These are phyloP conservation scores for Diversispora epigaea DNA, from an alignment of 192 early-diverging fungal genomes.

Conservation along the genomic window DNA sequence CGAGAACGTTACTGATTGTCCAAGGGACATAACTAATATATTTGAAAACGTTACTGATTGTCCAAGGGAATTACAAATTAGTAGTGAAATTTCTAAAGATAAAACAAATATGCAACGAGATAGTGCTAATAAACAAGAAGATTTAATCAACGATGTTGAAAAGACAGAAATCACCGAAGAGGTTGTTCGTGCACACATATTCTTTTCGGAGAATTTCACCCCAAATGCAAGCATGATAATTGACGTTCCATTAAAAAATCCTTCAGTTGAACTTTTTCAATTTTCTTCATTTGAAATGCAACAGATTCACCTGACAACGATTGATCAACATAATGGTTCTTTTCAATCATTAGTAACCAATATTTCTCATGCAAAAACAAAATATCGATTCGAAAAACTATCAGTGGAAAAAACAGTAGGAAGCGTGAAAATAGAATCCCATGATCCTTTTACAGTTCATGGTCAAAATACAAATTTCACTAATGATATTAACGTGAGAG, in stretches of 20 bases:
- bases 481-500: background rate
- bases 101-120: too few relatives aligned
- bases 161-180: background rate
- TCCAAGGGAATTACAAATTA: too few relatives aligned
- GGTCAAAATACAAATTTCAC: conserved; percentile 26
- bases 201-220: background rate
- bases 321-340: conserved; percentile 2
- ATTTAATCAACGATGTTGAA: too few relatives aligned
- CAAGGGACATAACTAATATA: too few relatives aligned
- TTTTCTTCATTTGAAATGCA: conserved; percentile 23
- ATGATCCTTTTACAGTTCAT: background rate
- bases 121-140: too few relatives aligned
- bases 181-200: background rate
- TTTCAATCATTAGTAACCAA: conserved; percentile 12
- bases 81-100: background rate
- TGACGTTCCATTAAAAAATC: background rate
- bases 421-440: conserved; percentile 14
- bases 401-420: background rate
- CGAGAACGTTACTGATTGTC: too few relatives aligned
- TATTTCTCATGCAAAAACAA: conserved; percentile 25
- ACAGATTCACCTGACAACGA: conserved; percentile 16
- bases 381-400: conserved; percentile 10
- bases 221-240: conserved; percentile 7
- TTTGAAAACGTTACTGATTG: too few relatives aligned
- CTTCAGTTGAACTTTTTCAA: conserved; percentile 2